Evolutionary conservation across 2,329 filamentous ascomycete genomes (phyloP).

Genomic region (Cordyceps javanica): DNA sequence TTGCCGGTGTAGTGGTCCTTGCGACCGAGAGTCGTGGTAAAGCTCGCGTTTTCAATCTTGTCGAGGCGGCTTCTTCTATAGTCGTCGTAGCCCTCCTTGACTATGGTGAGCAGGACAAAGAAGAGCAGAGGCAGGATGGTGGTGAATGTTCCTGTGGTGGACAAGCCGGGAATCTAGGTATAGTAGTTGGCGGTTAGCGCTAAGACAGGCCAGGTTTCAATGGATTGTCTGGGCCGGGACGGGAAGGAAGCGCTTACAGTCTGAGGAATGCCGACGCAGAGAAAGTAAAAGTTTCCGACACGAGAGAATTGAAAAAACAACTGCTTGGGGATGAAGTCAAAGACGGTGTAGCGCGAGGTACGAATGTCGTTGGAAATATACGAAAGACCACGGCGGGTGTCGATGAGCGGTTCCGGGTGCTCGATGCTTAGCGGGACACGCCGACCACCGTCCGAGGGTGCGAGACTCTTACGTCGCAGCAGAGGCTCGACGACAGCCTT

Average conservation of each 20-base stretch:
- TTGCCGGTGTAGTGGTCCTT: conserved; percentile 28
- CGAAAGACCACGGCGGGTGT: conserved; percentile 42
- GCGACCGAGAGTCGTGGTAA: conserved; percentile 39
- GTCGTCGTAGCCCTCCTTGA: conserved; percentile 85
- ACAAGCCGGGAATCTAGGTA: conserved; percentile 56
- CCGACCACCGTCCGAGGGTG: conserved; percentile 60
- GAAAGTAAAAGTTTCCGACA: conserved; percentile 81
- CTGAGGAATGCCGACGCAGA: conserved; percentile 77
- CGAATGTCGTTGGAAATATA: conserved; percentile 62
- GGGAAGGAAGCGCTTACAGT: conserved; percentile 37
- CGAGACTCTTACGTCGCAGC: conserved; percentile 60
- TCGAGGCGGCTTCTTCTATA: conserved; percentile 73
- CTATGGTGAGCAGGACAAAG: conserved; percentile 73
- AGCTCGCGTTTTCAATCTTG: conserved; percentile 66
- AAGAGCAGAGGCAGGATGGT: conserved; percentile 69
- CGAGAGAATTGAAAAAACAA: conserved; percentile 81
- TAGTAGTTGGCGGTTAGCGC: neutral
- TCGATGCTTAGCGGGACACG: conserved; percentile 38
- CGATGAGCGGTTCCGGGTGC: conserved; percentile 35
- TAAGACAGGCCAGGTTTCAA: neutral
- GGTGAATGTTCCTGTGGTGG: conserved; percentile 69
- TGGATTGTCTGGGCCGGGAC: conserved; percentile 25
- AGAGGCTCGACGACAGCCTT: conserved; percentile 41
- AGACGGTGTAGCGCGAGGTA: conserved; percentile 75
- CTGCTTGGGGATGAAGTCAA: conserved; percentile 81